Percentiles rank a stretch among this genome's conserved stretches.
Conservation (phyloP, 768 basidiomycete genomes). For the Mycena olivaceomarginata region DNA sequence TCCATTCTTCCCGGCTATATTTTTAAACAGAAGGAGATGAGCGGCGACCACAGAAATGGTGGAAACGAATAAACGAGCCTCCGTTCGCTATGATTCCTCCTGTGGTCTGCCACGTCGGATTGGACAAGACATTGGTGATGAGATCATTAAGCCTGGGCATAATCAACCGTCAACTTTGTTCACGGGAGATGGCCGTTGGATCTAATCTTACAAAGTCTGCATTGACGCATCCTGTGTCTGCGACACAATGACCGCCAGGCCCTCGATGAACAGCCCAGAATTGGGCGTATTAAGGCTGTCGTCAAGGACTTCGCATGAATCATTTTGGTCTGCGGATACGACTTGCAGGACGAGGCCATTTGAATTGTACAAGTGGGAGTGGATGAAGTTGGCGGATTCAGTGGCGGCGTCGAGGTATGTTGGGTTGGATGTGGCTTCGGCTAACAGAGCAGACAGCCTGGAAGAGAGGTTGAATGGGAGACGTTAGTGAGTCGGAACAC, state of each 20-base stretch:
- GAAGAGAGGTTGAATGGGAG: neutral
- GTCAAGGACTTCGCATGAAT: constrained; percentile 21
- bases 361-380: constrained; percentile 27
- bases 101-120: neutral
- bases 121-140: neutral
- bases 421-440: constrained; percentile 1
- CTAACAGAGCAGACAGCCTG: constrained; percentile 17
- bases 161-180: neutral
- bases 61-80: neutral
- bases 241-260: constrained; percentile 35
- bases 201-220: constrained; percentile 25
- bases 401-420: constrained; percentile 32
- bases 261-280: constrained; percentile 40
- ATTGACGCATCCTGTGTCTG: constrained; percentile 21
- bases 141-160: neutral
- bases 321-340: constrained; percentile 25
- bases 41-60: too few species aligned
- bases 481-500: neutral
- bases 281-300: constrained; percentile 15
- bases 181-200: neutral
- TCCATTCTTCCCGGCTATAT: constrained; percentile 8
- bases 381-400: constrained; percentile 30
- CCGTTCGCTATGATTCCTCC: neutral
- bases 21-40: neutral
- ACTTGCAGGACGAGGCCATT: constrained; percentile 7